Conservation (phyloP, 192 early-diverging fungal species). For the Umbelopsis sp. region DNA sequence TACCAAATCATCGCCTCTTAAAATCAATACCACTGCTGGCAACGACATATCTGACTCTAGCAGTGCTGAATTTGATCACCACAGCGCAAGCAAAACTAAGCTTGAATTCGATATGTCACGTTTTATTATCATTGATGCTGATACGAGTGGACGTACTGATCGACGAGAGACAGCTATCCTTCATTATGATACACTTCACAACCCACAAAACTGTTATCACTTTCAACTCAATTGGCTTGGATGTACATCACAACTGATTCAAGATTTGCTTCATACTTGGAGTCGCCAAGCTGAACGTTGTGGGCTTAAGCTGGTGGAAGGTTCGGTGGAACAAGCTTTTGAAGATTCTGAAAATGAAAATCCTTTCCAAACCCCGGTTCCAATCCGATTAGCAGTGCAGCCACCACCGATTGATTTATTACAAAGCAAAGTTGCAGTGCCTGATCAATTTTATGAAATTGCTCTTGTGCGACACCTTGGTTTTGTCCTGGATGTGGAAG, state of each 20-base stretch:
- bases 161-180: slow-evolving; percentile 83
- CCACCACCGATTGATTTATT: slow-evolving; percentile 63
- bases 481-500: slow-evolving; percentile 94
- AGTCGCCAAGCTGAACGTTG: slow-evolving; percentile 77
- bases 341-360: slow-evolving; percentile 73
- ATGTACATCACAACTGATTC: slow-evolving; percentile 86
- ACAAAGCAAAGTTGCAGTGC: slow-evolving; percentile 43
- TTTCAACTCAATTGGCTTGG: slow-evolving; percentile 95
- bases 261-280: slow-evolving; percentile 86
- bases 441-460: slow-evolving; percentile 70
- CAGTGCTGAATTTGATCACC: neutral
- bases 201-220: slow-evolving; percentile 87
- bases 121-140: slow-evolving; percentile 79
- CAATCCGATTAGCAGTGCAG: slow-evolving; percentile 57
- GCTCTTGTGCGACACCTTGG: slow-evolving; percentile 79
- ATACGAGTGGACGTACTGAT: slow-evolving; percentile 74
- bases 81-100: neutral
- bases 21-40: neutral
- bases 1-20: slow-evolving; percentile 31
- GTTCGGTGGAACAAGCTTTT: slow-evolving; percentile 73
- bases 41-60: neutral
- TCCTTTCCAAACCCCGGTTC: slow-evolving; percentile 84
- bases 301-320: slow-evolving; percentile 89
- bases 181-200: slow-evolving; percentile 90
- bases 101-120: slow-evolving; percentile 60